Conservation (phyloP, 495 filamentous ascomycete species). For the Extremus antarcticus region DNA sequence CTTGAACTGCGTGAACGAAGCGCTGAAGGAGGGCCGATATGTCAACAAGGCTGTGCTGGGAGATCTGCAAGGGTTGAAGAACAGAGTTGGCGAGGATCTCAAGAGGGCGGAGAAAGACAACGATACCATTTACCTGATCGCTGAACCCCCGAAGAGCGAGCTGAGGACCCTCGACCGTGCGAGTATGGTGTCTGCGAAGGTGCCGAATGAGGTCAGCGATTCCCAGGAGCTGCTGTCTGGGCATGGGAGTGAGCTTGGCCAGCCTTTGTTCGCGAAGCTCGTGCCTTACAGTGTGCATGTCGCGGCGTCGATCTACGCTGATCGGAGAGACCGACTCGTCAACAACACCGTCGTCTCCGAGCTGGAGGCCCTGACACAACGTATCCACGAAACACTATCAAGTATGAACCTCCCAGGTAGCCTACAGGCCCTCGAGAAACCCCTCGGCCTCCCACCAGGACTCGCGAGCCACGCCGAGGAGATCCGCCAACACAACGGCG, state of each 20-base stretch:
- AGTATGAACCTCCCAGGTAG: constrained; percentile 86
- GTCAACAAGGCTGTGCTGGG: constrained; percentile 73
- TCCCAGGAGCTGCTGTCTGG: constrained; percentile 70
- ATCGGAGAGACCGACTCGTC: constrained; percentile 76
- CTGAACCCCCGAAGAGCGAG: constrained; percentile 80
- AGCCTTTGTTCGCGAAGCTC: constrained; percentile 76
- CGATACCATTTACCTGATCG: constrained; percentile 79
- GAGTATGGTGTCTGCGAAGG: constrained; percentile 70
- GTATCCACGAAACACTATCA: constrained; percentile 67
- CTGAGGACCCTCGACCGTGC: constrained; percentile 77
- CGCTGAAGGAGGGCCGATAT: constrained; percentile 73
- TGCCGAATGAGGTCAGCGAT: constrained; percentile 73
- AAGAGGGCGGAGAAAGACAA: constrained; percentile 95
- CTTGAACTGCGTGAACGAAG: constrained; percentile 72
- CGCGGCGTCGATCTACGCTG: constrained; percentile 88
- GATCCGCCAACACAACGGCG: constrained; percentile 81
- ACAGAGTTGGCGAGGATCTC: constrained; percentile 69
- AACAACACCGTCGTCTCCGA: constrained; percentile 78
- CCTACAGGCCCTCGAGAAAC: constrained; percentile 88
- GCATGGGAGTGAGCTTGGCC: constrained; percentile 59
- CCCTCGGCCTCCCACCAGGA: constrained; percentile 76
- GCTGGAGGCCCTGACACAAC: constrained; percentile 69
- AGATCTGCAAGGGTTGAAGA: constrained; percentile 76
- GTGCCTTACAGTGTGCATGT: constrained; percentile 94
- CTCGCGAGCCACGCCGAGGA: constrained; percentile 87